Conservation (phyloP, 495 filamentous ascomycete species). For the Pyronema omphalodes region DNA sequence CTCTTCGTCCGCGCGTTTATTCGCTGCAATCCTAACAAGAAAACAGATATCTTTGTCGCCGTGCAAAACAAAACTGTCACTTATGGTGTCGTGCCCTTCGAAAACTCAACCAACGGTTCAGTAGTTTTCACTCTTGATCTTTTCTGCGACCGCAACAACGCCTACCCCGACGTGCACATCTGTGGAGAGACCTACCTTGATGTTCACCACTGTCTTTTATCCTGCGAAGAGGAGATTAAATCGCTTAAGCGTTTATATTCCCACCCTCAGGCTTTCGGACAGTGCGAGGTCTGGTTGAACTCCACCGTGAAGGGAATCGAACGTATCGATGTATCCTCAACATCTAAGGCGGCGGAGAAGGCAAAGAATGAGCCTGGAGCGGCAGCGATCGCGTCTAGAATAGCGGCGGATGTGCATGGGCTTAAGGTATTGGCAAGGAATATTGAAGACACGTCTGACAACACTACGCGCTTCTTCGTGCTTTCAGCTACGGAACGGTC, state of each 20-base stretch:
- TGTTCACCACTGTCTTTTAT: constrained; percentile 26
- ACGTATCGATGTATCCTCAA: constrained; percentile 70
- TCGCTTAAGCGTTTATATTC: constrained; percentile 53
- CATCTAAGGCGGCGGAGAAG: constrained; percentile 61
- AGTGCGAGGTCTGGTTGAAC: constrained; percentile 62
- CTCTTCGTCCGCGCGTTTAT: not conserved
- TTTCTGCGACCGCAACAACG: constrained; percentile 48
- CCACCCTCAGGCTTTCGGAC: constrained; percentile 87
- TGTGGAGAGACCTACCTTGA: constrained; percentile 66
- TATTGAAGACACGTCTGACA: constrained; percentile 70
- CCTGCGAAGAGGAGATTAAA: constrained; percentile 23
- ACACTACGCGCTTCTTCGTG: constrained; percentile 78
- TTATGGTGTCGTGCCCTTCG: constrained; percentile 80
- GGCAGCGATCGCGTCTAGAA: constrained; percentile 58
- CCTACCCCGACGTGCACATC: constrained; percentile 47
- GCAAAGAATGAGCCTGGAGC: constrained; percentile 39
- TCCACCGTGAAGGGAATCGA: constrained; percentile 49
- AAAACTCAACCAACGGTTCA: constrained; percentile 86
- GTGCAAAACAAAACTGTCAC: constrained; percentile 45
- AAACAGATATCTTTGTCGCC: constrained; percentile 54
- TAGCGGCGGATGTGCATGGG: constrained; percentile 48
- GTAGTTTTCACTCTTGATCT: constrained; percentile 79
- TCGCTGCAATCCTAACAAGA: constrained; percentile 1
- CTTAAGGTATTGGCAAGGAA: constrained; percentile 49
- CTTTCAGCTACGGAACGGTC: constrained; percentile 28